Evolutionary conservation across 2,329 filamentous ascomycete genomes (phyloP).

Genomic region (Simplicillium sp.): DNA sequence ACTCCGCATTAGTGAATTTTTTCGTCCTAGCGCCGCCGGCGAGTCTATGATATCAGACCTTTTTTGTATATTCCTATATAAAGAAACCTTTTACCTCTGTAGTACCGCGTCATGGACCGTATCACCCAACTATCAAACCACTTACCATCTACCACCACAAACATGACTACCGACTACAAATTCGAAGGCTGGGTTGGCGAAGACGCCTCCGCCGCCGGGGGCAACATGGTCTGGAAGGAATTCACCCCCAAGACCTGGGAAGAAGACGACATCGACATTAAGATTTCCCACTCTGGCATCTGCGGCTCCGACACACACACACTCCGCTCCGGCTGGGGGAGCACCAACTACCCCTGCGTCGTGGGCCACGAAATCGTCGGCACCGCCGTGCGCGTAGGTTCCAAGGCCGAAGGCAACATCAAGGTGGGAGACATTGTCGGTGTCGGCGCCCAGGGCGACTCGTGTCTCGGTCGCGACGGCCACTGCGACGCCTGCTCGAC

Average conservation of each 20-base stretch:
- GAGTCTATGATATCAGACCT: too few species aligned
- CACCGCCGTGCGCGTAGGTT: constrained; percentile 43
- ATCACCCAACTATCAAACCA: too few species aligned
- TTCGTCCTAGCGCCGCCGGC: too few species aligned
- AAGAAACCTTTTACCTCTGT: too few species aligned
- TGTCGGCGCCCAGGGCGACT: constrained; percentile 49
- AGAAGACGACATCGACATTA: constrained; percentile 56
- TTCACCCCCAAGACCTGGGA: constrained; percentile 58
- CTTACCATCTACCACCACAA: too few species aligned
- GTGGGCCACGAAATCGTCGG: constrained; percentile 60
- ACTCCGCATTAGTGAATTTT: too few species aligned
- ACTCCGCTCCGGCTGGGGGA: constrained; percentile 43
- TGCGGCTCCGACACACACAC: constrained; percentile 55
- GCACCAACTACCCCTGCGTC: constrained; percentile 31
- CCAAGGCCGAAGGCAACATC: constrained; percentile 33
- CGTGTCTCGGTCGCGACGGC: constrained; percentile 34
- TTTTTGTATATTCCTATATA: too few species aligned
- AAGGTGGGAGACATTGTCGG: constrained; percentile 54
- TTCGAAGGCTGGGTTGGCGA: constrained; percentile 44
- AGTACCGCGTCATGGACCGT: too few species aligned
- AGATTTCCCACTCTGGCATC: constrained; percentile 56
- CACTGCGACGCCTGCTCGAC: constrained; percentile 29
- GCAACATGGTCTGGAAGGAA: constrained; percentile 44
- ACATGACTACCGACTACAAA: constrained; percentile 23
- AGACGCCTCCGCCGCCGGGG: constrained; percentile 28